Evolutionary conservation across 169 alveolate species (phyloP), one percentile per base, ranked within the genome.

Genomic region (Plasmodium coatneyi): DNA sequence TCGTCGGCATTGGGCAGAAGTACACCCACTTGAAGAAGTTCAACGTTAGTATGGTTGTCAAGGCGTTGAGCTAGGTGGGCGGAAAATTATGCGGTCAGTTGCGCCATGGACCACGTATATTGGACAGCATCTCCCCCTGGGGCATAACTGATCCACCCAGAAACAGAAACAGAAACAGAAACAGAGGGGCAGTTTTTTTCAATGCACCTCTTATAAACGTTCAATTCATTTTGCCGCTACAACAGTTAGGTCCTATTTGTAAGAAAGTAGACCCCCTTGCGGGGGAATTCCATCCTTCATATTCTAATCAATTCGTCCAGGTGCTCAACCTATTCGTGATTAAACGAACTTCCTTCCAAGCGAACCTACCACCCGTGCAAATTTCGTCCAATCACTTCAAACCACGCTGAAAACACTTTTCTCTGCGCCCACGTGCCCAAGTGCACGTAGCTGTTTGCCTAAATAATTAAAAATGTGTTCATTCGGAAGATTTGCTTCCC

Each of bases 1-100:
- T 99, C 96, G 99, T 99, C n/a, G 99, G 99, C 34, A 98, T 99
- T 7, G 99, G 99, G n/a, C 99, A 99, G 96, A 99, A 98, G 92
- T 99, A 99, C 96, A 97, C 98, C 71, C 98, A 99, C 96, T 95
- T 99, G 83, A 98, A 98, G 96, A 98, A 97, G 91, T 96, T 99
- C 93, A 98, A 98, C 89, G 98, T 97, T 46, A 96, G 96, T 86
- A 97, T 98, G 92, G 99, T 99, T 10, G 97, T 98, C 36, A 94
- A 96, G 93, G 98, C 99, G 19, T 94, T 98, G 30, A 93, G 84
- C 71, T 87, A 80, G 54, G 43, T 9, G 34, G 32, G 32, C 1
- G 32, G 2, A 1, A 1, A 60, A 12, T 0, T 12, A 16, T 0
- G 60, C 60, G 60, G 22, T 14, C 12, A 49, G 60, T 6, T 10